These are phyloP conservation scores for Sporothrix schenckii DNA, from an alignment of 2,329 filamentous ascomycete genomes.

Conservation along the genomic window DNA sequence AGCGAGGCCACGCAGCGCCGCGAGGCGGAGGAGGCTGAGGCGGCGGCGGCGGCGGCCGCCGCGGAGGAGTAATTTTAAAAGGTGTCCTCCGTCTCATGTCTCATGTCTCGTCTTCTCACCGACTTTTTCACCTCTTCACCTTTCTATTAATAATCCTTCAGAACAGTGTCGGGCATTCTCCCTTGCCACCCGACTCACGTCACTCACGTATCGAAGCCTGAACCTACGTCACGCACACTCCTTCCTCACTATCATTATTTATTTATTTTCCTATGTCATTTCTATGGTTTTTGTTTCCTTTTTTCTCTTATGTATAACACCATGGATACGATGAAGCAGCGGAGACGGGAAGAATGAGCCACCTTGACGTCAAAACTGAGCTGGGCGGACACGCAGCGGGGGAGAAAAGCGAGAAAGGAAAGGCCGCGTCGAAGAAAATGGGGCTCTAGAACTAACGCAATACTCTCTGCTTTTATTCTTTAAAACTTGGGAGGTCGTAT, in stretches of 20 bases:
- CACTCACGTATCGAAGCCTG: background rate
- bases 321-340: constrained; percentile 23
- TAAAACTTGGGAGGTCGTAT: background rate
- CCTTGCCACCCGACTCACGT: background rate
- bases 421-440: constrained; percentile 5
- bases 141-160: background rate
- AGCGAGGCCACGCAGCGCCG: constrained; percentile 54
- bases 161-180: background rate
- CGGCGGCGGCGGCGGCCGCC: background rate
- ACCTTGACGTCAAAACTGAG: background rate
- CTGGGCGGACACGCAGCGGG: background rate
- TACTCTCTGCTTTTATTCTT: constrained; percentile 6
- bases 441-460: constrained; percentile 15
- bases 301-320: constrained; percentile 23
- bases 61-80: constrained; percentile 4
- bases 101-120: background rate
- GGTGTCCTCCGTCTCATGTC: no score
- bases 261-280: constrained; percentile 6
- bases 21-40: background rate
- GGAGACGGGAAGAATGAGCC: background rate
- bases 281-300: background rate
- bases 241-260: constrained; percentile 11
- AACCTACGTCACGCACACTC: background rate
- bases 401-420: background rate
- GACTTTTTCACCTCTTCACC: background rate